Percentiles rank a stretch among this genome's conserved stretches.
Evolutionary conservation across 371 early-diverging fungal species (phyloP).

Genomic region (Homolaphlyctis polyrhiza): DNA sequence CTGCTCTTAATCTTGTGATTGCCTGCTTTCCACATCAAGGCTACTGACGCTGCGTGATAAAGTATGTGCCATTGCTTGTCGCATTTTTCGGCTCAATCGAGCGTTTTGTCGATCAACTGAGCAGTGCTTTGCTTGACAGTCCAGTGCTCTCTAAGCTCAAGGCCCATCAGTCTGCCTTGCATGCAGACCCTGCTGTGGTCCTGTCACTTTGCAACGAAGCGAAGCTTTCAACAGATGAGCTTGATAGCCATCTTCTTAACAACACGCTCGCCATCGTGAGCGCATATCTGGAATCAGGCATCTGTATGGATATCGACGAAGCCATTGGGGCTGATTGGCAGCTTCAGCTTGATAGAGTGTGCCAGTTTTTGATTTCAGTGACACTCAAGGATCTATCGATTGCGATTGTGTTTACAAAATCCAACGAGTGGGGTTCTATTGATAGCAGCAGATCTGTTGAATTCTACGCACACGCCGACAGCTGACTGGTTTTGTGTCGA

Average conservation of each 20-base stretch:
- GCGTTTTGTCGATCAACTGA: neutral
- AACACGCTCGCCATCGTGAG: neutral
- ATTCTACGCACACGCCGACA: neutral
- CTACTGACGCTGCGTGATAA: neutral
- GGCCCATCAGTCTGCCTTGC: neutral
- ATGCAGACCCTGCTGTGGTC: neutral
- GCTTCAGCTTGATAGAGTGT: slow-evolving; percentile 12
- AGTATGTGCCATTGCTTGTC: neutral
- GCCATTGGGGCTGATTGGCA: neutral
- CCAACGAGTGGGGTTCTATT: slow-evolving; percentile 6
- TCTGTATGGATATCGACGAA: neutral
- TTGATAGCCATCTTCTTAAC: neutral
- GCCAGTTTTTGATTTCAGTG: slow-evolving; percentile 50
- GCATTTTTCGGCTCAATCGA: neutral
- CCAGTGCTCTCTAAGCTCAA: neutral
- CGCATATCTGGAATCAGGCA: neutral
- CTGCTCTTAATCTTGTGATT: neutral
- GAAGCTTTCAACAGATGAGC: too few relatives aligned
- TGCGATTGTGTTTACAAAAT: slow-evolving; percentile 26
- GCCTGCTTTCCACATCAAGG: neutral
- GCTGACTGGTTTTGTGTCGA: neutral
- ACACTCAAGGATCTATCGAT: slow-evolving; percentile 60
- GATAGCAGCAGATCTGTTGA: slow-evolving; percentile 43
- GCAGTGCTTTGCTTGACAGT: neutral
- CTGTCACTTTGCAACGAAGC: too few relatives aligned